Evolutionary conservation across 495 filamentous ascomycete species (phyloP).

Genomic region (Penicillium steckii): DNA sequence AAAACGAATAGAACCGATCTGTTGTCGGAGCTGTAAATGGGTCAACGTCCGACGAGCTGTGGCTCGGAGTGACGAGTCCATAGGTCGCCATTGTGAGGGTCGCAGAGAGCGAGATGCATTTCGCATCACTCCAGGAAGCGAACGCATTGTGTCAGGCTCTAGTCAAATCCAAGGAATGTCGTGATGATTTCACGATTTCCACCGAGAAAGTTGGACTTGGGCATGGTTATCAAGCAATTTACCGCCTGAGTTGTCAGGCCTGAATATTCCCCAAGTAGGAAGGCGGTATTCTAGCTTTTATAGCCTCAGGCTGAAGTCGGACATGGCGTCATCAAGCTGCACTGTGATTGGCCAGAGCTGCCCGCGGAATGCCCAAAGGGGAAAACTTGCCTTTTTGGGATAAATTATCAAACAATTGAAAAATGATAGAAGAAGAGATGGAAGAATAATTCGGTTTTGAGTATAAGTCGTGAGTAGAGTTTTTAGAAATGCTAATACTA

Average conservation of each 20-base stretch:
- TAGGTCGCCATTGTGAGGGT: slow-evolving; percentile 17
- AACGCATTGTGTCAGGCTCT: slow-evolving; percentile 20
- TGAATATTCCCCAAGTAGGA: slow-evolving; percentile 14
- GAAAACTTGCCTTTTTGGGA: too few relatives aligned
- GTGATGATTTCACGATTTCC: too few relatives aligned
- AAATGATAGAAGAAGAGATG: too few relatives aligned
- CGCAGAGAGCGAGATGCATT: slow-evolving; percentile 22
- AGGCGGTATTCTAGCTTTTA: slow-evolving; percentile 12
- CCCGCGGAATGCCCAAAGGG: not conserved
- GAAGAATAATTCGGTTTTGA: too few relatives aligned
- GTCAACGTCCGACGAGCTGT: slow-evolving; percentile 21
- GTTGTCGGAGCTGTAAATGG: slow-evolving; percentile 20
- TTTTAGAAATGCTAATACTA: too few relatives aligned
- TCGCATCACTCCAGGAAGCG: slow-evolving; percentile 24
- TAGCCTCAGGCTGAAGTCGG: slow-evolving; percentile 14
- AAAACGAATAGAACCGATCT: slow-evolving; percentile 26
- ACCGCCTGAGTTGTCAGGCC: not conserved
- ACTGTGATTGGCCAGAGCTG: not conserved
- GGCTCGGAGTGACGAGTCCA: slow-evolving; percentile 10
- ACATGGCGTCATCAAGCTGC: slow-evolving; percentile 17
- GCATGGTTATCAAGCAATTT: not conserved
- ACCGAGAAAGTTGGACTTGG: too few relatives aligned
- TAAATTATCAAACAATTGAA: too few relatives aligned
- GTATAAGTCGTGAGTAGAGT: too few relatives aligned
- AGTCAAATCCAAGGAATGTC: too few relatives aligned